phyloP scores from a whole-genome alignment of 352 stramenopile genomes.

The Globisporangium sylvaticum region DNA sequence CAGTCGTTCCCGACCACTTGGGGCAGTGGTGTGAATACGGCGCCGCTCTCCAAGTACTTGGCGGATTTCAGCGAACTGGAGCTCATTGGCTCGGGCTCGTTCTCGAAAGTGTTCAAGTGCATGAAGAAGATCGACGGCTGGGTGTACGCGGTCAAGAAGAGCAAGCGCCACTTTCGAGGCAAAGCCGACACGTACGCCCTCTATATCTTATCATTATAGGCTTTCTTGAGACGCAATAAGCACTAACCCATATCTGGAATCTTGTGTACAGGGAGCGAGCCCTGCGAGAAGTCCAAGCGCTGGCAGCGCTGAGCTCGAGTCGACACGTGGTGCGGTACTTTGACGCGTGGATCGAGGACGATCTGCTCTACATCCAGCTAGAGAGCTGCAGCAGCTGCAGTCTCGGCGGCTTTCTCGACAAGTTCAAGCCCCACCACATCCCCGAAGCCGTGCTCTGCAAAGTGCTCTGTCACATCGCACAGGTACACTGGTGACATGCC shows the following conservation, averaged over 20 bases:
- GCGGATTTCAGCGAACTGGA: constrained; percentile 72
- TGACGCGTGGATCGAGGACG: constrained; percentile 86
- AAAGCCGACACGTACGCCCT: constrained; percentile 72
- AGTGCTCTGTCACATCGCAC: constrained; percentile 70
- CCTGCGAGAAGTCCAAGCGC: constrained; percentile 76
- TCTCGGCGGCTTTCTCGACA: constrained; percentile 58
- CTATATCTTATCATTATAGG: neutral
- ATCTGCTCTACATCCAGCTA: constrained; percentile 86
- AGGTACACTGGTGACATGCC: constrained; percentile 27
- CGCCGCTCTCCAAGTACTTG: constrained; percentile 72
- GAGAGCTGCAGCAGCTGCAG: constrained; percentile 70
- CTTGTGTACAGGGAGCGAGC: constrained; percentile 48
- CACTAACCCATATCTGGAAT: neutral
- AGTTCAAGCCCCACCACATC: constrained; percentile 59
- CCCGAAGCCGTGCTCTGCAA: constrained; percentile 70
- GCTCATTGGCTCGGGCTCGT: constrained; percentile 78
- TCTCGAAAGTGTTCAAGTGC: constrained; percentile 87
- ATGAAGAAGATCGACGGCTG: constrained; percentile 86
- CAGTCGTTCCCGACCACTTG: constrained; percentile 59
- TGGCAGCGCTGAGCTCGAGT: constrained; percentile 73
- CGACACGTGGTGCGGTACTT: constrained; percentile 85
- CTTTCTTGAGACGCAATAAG: neutral
- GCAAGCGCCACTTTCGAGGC: constrained; percentile 77
- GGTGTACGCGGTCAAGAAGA: constrained; percentile 87
- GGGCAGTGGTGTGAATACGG: constrained; percentile 21